Evolutionary conservation across 164 flowering plant species (phyloP).

Genomic region (Berberis thunbergii): DNA sequence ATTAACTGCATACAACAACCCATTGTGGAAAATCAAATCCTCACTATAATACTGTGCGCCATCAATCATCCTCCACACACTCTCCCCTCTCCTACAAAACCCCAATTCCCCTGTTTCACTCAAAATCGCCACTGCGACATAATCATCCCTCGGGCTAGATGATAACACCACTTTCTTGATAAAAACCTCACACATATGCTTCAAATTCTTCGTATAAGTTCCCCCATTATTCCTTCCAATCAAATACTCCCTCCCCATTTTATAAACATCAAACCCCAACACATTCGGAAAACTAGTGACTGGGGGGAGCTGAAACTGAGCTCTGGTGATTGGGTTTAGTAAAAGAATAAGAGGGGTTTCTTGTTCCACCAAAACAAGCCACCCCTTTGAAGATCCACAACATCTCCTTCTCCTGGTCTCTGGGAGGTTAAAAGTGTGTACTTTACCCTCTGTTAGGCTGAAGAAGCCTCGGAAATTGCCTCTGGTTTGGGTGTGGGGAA

Average conservation of each 20-base stretch:
- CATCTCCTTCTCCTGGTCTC: not conserved
- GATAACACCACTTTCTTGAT: not conserved
- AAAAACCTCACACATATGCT: not conserved
- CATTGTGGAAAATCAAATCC: not conserved
- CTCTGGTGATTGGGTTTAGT: not conserved
- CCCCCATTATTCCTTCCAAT: not conserved
- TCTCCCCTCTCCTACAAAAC: not conserved
- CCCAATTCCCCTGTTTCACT: not conserved
- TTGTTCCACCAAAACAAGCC: not conserved
- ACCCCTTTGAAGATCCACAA: not conserved
- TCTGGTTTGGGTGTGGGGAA: not conserved
- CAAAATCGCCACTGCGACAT: not conserved
- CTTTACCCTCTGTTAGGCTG: not conserved
- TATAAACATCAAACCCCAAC: not conserved
- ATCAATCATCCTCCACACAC: slow-evolving; percentile 3
- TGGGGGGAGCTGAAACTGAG: not conserved
- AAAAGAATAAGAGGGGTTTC: not conserved
- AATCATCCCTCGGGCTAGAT: not conserved
- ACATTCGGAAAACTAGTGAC: not conserved
- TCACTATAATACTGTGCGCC: slow-evolving; percentile 14
- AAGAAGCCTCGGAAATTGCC: not conserved
- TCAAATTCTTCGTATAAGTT: not conserved
- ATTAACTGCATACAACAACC: not conserved
- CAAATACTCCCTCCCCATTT: not conserved
- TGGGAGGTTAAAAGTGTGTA: not conserved